Evolutionary conservation across 1,284 basidiomycete genomes (phyloP), one percentile per base, ranked within the genome.

Genomic region (Malassezia sympodialis): DNA sequence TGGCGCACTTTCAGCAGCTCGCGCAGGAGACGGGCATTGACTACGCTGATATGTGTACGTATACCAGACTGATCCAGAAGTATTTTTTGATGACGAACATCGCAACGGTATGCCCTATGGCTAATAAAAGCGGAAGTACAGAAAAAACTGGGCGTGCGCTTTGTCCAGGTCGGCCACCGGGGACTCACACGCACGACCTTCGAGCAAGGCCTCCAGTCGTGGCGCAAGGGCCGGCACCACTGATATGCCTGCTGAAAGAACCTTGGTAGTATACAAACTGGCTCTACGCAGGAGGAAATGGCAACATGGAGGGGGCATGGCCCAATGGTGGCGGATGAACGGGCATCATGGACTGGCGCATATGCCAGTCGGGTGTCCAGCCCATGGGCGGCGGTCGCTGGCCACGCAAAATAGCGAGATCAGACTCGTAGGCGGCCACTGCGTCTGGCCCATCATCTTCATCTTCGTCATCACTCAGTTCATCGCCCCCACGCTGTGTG

Each of bases 21-120:
- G 60, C 68, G 1, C 44, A 48, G 10, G 63, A 61, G 27, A 61
- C 69, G 2, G 66, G 65, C 1, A 43, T 73, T 12, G 56, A 50
- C 4, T 74, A 61, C 32, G 52, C 63, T 17, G 71, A 74, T 26
- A 73, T 73, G 71, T 8, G 53, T 53, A 51, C 34, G 56, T 52
- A 19, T 17, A 2, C 17, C 3, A n/a, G 14, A 15, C 32, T 17
- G 39, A 24, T 21, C 27, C 28, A 17, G 21, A 17, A 56, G 54
- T 72, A 26, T 73, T 73, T 42, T 73, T 69, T 49, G 70, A 72
- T 52, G 72, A 73, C 50, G 72, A 73, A 32, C 44, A 59, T 17
- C 51, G 69, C 1, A 72, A 70, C 32, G 51, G 49, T 59, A 47
- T 5, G 49, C 46, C 1, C 35, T 27, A n/a, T 8, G 23, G 10